These are phyloP conservation scores for Purpureocillium takamizusanense DNA, from an alignment of 2,329 filamentous ascomycete genomes.

Conservation along the genomic window DNA sequence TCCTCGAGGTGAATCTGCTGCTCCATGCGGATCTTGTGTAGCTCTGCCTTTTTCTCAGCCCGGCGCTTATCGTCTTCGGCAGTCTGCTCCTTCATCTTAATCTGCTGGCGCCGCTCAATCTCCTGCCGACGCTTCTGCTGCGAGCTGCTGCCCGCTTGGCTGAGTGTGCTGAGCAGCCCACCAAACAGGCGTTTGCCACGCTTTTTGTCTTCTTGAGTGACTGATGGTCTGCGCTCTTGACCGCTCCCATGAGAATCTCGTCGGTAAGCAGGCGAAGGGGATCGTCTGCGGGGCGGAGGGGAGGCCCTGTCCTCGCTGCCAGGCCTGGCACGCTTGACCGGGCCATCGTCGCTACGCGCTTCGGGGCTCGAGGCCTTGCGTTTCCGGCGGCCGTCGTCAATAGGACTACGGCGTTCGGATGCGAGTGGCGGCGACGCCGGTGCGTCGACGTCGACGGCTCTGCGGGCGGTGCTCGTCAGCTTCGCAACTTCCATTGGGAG, in stretches of 20 bases:
- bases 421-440: no score
- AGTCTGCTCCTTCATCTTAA: constrained; percentile 64
- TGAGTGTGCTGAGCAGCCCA: constrained; percentile 67
- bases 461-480: no score
- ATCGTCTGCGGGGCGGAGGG: background rate
- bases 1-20: constrained; percentile 72
- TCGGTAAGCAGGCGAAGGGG: background rate
- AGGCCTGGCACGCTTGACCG: constrained; percentile 16
- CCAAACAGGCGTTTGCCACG: constrained; percentile 82
- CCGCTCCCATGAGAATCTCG: background rate
- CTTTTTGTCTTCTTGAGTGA: constrained; percentile 64
- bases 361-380: constrained; percentile 17
- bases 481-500: no score
- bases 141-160: constrained; percentile 55
- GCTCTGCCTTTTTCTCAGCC: constrained; percentile 54
- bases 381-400: constrained; percentile 14
- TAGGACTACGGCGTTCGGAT: background rate
- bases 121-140: constrained; percentile 65
- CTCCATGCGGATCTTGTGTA: constrained; percentile 50
- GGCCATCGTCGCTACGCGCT: constrained; percentile 7
- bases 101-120: constrained; percentile 74
- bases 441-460: no score
- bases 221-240: constrained; percentile 6
- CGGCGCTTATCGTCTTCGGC: constrained; percentile 61
- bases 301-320: constrained; percentile 9